A percentile compares a stretch with the other conserved stretches of the same genome.
These are phyloP conservation scores for Tephrocybe rancida DNA, from an alignment of 768 basidiomycete genomes.

Conservation along the genomic window DNA sequence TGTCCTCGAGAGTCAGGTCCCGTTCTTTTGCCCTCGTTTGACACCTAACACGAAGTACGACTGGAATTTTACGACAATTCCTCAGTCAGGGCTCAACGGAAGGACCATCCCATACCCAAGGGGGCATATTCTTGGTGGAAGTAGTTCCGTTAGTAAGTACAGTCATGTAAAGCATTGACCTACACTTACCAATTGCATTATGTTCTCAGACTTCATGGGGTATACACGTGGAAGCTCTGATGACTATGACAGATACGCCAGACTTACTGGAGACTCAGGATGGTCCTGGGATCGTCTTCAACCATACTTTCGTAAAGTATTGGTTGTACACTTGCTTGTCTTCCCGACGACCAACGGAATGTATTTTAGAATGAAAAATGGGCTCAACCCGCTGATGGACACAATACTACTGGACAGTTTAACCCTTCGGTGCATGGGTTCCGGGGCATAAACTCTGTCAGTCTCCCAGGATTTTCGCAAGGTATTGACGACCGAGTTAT, in stretches of 20 bases:
- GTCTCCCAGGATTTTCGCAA: constrained; percentile 23
- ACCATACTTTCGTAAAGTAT: constrained; percentile 24
- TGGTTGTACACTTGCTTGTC: no score
- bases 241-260: constrained; percentile 27
- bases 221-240: constrained; percentile 25
- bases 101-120: constrained; percentile 21
- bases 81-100: constrained; percentile 22
- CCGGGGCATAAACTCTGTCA: constrained; percentile 27
- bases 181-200: neutral
- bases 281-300: constrained; percentile 28
- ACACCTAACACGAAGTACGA: constrained; percentile 15
- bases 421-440: constrained; percentile 24
- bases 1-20: constrained; percentile 13
- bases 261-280: constrained; percentile 24
- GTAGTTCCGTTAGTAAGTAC: constrained; percentile 25
- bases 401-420: constrained; percentile 28
- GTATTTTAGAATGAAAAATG: no score
- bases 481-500: constrained; percentile 33
- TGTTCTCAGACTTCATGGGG: constrained; percentile 15
- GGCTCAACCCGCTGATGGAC: constrained; percentile 27
- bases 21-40: constrained; percentile 10
- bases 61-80: constrained; percentile 29
- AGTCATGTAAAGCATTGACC: neutral
- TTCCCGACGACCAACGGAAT: no score
- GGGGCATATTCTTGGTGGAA: constrained; percentile 27